Evolutionary conservation across 345 rosid genomes (phyloP), one percentile per base, ranked within the genome.

Genomic region (Limnanthes douglasii): DNA sequence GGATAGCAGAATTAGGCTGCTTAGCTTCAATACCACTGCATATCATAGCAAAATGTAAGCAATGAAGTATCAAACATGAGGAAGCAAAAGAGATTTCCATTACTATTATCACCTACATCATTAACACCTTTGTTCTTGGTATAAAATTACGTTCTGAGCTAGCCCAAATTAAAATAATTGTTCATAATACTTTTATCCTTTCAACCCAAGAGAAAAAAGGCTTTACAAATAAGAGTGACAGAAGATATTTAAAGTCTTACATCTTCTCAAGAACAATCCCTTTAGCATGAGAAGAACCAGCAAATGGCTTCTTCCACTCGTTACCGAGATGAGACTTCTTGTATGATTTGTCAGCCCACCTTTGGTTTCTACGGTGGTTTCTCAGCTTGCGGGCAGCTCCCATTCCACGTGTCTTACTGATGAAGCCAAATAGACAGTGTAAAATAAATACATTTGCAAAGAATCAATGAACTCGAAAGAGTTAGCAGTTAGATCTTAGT

Each of bases 1-100:
- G 60, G 59, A 88, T 88, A 28, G 95, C 98, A 64, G 98, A 88
- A 67, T 88, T 88, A 3, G 98, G 98, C 77, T 79, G 94, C 70
- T 88, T 88, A 27, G 95, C 98, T 51, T 84, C 92, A 64, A 80
- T 84, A 44, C 98, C 95, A 7, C 95, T 83, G 78, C 56, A 53
- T 3, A 29, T 25, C 11, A 41, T 1, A 35, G 41, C 11, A 40
- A 3, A 39, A 31, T 7, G 11, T 13, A 26, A 25, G 21, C 37
- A 15, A 4, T 11, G 20, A 36, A 38, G 18, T 3, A 37, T 7
- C 5, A 15, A n/a, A 34, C 20, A 1, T 25, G 22, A 21, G 16
- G 14, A 38, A 23, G 18, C 7, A 4, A 23, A 10, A 32, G 10
- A 18, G 27, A n/a, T 31, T 14, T 20, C 11, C 6, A 2, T 0